A percentile compares a stretch with the other conserved stretches of the same genome.
These are phyloP conservation scores for Protea cynaroides DNA, from an alignment of 164 flowering plant genomes.

Conservation along the genomic window DNA sequence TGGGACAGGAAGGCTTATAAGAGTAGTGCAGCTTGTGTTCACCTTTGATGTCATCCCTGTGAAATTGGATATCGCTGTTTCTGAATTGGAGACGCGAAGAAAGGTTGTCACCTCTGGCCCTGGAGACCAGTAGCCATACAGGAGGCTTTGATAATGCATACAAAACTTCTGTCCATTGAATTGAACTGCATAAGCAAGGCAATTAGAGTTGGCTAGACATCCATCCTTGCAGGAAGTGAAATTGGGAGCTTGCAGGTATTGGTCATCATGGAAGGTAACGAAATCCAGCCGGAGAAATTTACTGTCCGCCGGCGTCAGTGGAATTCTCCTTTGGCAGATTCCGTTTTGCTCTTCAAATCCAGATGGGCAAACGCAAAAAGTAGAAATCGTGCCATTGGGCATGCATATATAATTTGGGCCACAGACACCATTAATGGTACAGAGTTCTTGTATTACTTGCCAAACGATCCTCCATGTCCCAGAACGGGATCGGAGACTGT, in stretches of 20 bases:
- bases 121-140: not conserved
- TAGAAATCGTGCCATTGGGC: conserved; percentile 14
- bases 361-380: conserved; percentile 48
- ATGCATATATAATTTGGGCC: conserved; percentile 49
- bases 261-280: conserved; percentile 46
- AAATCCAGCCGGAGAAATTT: conserved; percentile 55
- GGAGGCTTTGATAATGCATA: not conserved
- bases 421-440: conserved; percentile 44
- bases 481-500: conserved; percentile 21
- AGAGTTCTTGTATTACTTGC: conserved; percentile 40
- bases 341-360: conserved; percentile 26
- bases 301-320: conserved; percentile 4
- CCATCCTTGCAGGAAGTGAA: not conserved
- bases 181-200: not conserved
- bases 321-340: conserved; percentile 32
- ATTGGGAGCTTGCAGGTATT: conserved; percentile 2
- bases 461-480: conserved; percentile 45
- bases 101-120: not conserved
- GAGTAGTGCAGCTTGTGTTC: not conserved
- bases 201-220: not conserved
- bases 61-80: not conserved
- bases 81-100: not conserved
- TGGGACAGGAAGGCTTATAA: not conserved
- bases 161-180: not conserved
- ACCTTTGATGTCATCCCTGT: not conserved